These are phyloP conservation scores for Sporothrix brasiliensis DNA, from an alignment of 2,329 filamentous ascomycete genomes.

Conservation along the genomic window DNA sequence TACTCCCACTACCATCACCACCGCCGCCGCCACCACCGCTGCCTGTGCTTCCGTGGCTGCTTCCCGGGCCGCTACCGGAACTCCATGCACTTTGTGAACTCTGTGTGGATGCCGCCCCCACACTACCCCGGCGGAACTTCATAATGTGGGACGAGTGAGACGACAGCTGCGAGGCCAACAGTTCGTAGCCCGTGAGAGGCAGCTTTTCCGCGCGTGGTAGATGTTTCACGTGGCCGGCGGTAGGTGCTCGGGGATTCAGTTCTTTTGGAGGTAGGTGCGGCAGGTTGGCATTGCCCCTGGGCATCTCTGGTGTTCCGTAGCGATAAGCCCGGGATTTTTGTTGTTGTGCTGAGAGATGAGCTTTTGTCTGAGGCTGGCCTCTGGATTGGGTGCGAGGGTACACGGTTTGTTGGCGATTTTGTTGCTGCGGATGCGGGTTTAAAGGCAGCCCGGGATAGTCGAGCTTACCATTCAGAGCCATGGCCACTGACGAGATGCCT, in stretches of 20 bases:
- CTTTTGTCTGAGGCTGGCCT: neutral
- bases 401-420: neutral
- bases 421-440: neutral
- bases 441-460: neutral
- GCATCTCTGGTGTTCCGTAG: constrained; percentile 51
- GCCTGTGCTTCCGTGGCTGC: neutral
- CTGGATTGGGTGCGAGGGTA: neutral
- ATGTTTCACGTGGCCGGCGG: constrained; percentile 44
- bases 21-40: neutral
- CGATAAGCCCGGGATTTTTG: constrained; percentile 37
- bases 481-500: neutral
- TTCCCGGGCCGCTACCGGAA: neutral
- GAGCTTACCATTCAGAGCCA: neutral
- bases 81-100: constrained; percentile 29
- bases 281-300: constrained; percentile 46
- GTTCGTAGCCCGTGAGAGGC: constrained; percentile 62
- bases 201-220: constrained; percentile 49
- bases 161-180: constrained; percentile 60
- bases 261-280: constrained; percentile 45
- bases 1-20: neutral
- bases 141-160: constrained; percentile 39
- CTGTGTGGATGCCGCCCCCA: constrained; percentile 27
- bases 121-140: constrained; percentile 29
- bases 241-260: constrained; percentile 45
- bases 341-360: constrained; percentile 10